These are phyloP conservation scores for Xylaria sp. DNA, from an alignment of 2,329 filamentous ascomycete genomes.

Conservation along the genomic window DNA sequence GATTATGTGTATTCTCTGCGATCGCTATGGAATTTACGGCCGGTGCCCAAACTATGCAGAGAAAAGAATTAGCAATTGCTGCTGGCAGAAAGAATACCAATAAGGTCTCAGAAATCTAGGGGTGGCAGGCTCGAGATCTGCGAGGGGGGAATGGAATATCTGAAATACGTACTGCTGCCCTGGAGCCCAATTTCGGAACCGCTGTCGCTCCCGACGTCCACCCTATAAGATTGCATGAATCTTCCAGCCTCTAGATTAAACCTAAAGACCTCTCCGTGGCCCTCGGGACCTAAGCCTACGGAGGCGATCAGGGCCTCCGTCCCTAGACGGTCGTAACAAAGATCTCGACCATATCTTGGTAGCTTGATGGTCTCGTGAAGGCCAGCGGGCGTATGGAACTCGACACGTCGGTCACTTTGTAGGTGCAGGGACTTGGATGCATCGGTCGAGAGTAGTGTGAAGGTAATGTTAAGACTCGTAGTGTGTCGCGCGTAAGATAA, in stretches of 20 bases:
- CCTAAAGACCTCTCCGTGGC: slow-evolving; percentile 89
- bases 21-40: slow-evolving; percentile 87
- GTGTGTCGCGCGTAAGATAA: slow-evolving; percentile 92
- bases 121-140: not conserved
- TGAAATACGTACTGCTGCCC: slow-evolving; percentile 63
- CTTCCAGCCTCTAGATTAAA: slow-evolving; percentile 89
- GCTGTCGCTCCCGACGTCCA: slow-evolving; percentile 88
- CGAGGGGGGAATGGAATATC: not conserved
- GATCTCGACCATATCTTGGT: slow-evolving; percentile 79
- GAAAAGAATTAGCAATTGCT: not conserved
- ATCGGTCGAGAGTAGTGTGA: slow-evolving; percentile 84
- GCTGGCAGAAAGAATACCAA: not conserved
- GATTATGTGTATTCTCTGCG: slow-evolving; percentile 86
- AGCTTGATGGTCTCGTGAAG: slow-evolving; percentile 89
- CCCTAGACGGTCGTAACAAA: slow-evolving; percentile 73
- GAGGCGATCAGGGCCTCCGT: slow-evolving; percentile 87
- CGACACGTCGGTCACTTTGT: slow-evolving; percentile 86
- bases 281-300: slow-evolving; percentile 84
- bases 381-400: slow-evolving; percentile 74
- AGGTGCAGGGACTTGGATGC: slow-evolving; percentile 95
- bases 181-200: slow-evolving; percentile 76
- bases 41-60: slow-evolving; percentile 66
- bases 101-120: not conserved
- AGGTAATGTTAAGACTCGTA: slow-evolving; percentile 87
- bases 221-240: slow-evolving; percentile 92